Base-by-base conservation (phyloP, 805 yeast species). In the Candida insectalens region DNA sequence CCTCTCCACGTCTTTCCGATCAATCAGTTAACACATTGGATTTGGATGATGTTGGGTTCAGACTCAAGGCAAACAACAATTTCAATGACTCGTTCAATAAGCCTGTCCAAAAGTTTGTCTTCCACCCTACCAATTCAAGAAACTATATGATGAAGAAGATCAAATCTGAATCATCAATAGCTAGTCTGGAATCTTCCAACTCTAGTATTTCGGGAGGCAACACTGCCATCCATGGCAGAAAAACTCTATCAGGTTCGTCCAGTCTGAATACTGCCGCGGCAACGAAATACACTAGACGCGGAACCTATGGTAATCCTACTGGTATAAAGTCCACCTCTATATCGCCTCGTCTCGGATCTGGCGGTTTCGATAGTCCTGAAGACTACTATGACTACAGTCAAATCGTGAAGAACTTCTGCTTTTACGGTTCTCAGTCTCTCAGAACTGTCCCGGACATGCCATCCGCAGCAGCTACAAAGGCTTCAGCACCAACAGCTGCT, bases 111-210 rank as follows among this genome's bases (percentile, higher is more conserved):
- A 33, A 27, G 36, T 41, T 37, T 30, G 41, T 30, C 14, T 45
- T 39, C 25, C 42, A 42, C 13, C 45, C 50, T 15, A 45, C 42
- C 35, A 45, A 43, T 27, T 49, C 57, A n/a, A 47, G 45, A 32
- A 45, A 46, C 19, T 42, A 40, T 30, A 34, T 45, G 13, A 31
- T 55, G 30, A 52, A 52, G 27, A 57, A 53, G 29, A 51, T 49
- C 27, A 44, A 36, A 35, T 56, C 61, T 3, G 60, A 54, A 27
- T 50, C 59, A 7, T 46, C 55, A 12, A 33, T 55, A 14, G 30
- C 44, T 10, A 33, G 39, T 4, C 33, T 50, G 27, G n/a, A n/a
- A n/a, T n/a, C n/a, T n/a, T n/a, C n/a, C n/a, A 21, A 36, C 23
- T 12, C 23, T 8, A 7, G 12, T 7, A 7, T 8, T 7, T 21